Base-by-base conservation (phyloP, 495 filamentous ascomycete species). In the Penicillium waksmanii region DNA sequence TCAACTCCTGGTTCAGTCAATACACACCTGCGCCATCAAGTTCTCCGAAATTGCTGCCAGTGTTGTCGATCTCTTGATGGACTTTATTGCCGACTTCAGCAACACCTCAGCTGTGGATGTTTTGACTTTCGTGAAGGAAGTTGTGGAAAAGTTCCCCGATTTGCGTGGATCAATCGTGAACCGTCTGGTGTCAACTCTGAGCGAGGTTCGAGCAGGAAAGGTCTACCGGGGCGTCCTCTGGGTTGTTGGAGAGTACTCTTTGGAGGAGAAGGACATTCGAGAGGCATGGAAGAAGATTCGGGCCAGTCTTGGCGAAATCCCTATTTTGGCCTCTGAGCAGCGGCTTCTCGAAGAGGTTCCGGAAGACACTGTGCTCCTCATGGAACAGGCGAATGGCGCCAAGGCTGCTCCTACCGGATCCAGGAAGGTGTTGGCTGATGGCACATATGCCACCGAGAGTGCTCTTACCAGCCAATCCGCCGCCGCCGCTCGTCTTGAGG, bases 71-170 rank as follows among this genome's bases (percentile, higher is more conserved):
- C 82, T 97, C 8, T 79, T 99, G n/a, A 99, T 99, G 93, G 95
- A 99, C 69, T 97, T 98, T 70, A 98, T 99, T 70, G 92, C 90
- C 55, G 96, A 99, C 72, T 97, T 97, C 74, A 98, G 95, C 82
- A 97, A 92, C 67, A 89, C 92, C 44, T 96, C 93, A 2, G 95
- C 96, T 2, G 91, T 99, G 27, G 96, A 99, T 77, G 93, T 99
- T 11, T 97, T 99, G 66, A 89, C 90, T 18, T 99, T 99, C 63
- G 93, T 98, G 48, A 99, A 99, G 74, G 96, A 99, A 69, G 96
- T 99, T 7, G 96, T 97, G 4, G 96, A 99, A 79, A 96, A 95
- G 70, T 99, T 97, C 82, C 94, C 96, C 18, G 85, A 91, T 57
- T 82, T 99, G 50, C 87, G 96, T 43, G 82, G 86, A 17, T 87